Evolutionary conservation across 345 rosid species (phyloP), one percentile per base, ranked within the genome.

Genomic region (Euclidium syriacum): DNA sequence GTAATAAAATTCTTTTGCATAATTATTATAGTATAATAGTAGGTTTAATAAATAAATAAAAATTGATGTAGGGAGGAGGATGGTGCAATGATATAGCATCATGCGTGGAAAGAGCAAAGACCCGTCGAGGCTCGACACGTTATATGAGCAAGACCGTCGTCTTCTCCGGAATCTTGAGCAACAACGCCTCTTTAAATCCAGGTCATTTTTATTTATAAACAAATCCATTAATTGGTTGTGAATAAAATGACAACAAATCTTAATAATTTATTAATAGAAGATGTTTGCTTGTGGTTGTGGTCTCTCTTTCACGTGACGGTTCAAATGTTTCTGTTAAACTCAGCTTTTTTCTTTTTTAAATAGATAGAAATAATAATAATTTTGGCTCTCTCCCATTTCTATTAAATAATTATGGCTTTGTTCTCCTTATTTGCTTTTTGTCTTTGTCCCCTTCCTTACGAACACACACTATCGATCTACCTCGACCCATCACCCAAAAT

Each of bases 71-170:
- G 99, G 97, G 99, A 72, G 99, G 99, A 65, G 99, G 96, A 62
- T 94, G 97, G 99, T 94, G 99, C 49, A 87, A 94, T 73, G 94
- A 89, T 73, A 52, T 87, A 44, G 60, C 61, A 67, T 85, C 97
- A 24, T 94, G 97, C 75, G 43, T 59, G 66, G 95, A 82, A 16
- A 73, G 99, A 83, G 80, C 97, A 52, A 65, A 74, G 17, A 84
- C 85, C 1, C 79, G 77, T 40, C 86, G 88, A 34, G 99, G 99
- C 54, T 94, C 99, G 12, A 84, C 96, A 4, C 80, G 53, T 69
- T 73, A 65, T 67, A 94, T 89, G 99, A 76, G 29, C 75, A 81
- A 87, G 52, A 42, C 58, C 12, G 88, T 74, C 72, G 77, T 60
- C 46, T 94, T 94, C 77, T 76, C 85, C 0, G 99, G 99, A 56